A percentile compares a stretch with the other conserved stretches of the same genome.
phyloP scores from a whole-genome alignment of 345 rosid genomes.

The Moringa oleifera region DNA sequence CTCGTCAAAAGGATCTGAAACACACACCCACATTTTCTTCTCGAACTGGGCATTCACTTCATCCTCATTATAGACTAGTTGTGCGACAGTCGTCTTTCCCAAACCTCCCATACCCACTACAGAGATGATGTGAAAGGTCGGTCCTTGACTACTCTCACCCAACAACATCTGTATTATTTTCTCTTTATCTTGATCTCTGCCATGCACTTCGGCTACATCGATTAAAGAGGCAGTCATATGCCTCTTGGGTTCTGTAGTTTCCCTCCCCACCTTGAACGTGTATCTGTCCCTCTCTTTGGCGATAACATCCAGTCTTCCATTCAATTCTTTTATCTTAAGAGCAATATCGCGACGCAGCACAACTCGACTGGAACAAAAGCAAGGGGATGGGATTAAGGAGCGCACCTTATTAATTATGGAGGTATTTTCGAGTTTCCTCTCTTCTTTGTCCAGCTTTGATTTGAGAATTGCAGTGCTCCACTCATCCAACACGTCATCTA shows the following conservation, averaged over 20 bases:
- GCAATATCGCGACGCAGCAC: slow-evolving; percentile 4
- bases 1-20: not conserved
- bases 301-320: slow-evolving; percentile 2
- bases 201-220: slow-evolving; percentile 5
- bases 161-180: not conserved
- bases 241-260: too few species aligned
- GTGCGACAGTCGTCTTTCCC: not conserved
- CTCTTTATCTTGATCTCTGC: slow-evolving; percentile 2
- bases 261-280: not conserved
- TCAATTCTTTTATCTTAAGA: slow-evolving; percentile 1
- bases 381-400: not conserved
- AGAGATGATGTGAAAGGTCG: not conserved
- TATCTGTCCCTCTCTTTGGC: slow-evolving; percentile 3
- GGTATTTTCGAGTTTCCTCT: not conserved
- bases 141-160: not conserved
- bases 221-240: not conserved
- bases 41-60: not conserved
- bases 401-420: too few species aligned
- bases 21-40: not conserved
- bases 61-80: not conserved
- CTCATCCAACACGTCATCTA: too few species aligned
- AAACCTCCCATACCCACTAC: not conserved
- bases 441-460: too few species aligned
- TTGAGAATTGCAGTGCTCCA: not conserved
- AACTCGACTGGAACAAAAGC: slow-evolving; percentile 1